Base-by-base conservation (phyloP, 2,329 filamentous ascomycete species). In the Exserohilum turcica region DNA sequence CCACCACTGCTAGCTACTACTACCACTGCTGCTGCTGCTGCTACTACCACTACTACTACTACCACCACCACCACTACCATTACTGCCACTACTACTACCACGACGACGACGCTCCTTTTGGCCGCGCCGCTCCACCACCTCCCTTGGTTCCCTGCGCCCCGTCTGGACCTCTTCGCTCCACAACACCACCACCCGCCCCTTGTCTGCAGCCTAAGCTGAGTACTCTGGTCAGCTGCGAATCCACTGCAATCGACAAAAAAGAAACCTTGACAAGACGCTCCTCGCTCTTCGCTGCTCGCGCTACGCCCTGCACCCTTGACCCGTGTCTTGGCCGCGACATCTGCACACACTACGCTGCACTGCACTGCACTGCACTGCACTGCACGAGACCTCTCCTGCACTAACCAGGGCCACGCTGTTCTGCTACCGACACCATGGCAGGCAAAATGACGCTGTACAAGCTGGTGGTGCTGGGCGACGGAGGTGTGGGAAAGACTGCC, bases 381-480 rank as follows among this genome's bases (percentile, higher is more conserved):
- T 24, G 21, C 21, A 24, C 21, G 4, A 40, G 42, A 40, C 43
- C 10, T 36, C 52, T 33, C 43, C 50, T 48, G 42, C 37, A 47
- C 32, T 37, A 29, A 44, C 54, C 27, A 31, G 38, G 31, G 29
- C 46, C 21, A 36, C 33, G 28, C 38, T 33, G 24, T 52, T 46
- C 46, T 53, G 47, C 36, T 39, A 16, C 52, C 59, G 46, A 46
- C 65, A 81, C 72, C 76, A 94, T 94, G 91, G 87, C 90, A 79
- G 90, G 90, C 72, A 92, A 93, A 82, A 95, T 95, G 91, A 92
- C 92, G 73, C 80, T 96, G 76, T 95, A 96, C 82, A 96, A 96
- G 80, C 79, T 96, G 83, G 92, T 96, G 85, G 92, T 96, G 79
- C 81, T 96, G 61, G 92, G 92, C 68, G 92, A 96, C 75, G 92